phyloP scores from a whole-genome alignment of 176 grass and related monocot species.

The Olyra latifolia region DNA sequence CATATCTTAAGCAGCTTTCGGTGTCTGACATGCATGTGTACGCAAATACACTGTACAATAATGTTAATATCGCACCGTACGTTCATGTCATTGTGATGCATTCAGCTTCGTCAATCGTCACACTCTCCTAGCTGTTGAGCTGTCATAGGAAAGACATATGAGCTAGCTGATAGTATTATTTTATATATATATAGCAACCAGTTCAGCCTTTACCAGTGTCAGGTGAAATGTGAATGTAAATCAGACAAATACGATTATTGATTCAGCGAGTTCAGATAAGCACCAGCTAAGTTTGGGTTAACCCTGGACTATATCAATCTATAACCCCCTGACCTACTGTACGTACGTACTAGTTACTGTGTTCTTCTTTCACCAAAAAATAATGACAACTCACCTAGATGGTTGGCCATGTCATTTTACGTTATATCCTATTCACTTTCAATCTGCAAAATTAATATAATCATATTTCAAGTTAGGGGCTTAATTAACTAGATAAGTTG shows the following conservation, averaged over 20 bases:
- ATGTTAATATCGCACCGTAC: neutral
- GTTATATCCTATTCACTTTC: too few relatives aligned
- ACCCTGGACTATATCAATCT: too few relatives aligned
- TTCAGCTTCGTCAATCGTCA: too few relatives aligned
- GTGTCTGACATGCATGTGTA: neutral
- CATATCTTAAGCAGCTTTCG: neutral
- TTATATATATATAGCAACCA: neutral
- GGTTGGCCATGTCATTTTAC: too few relatives aligned
- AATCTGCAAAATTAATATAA: too few relatives aligned
- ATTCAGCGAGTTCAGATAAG: neutral
- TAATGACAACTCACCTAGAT: too few relatives aligned
- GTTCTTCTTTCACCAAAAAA: too few relatives aligned
- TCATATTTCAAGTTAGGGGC: too few relatives aligned
- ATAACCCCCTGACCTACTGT: too few relatives aligned
- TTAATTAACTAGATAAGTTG: too few relatives aligned
- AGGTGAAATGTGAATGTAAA: neutral
- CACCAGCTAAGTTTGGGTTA: neutral
- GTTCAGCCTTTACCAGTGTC: neutral
- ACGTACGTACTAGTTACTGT: too few relatives aligned
- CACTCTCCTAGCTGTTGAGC: too few relatives aligned
- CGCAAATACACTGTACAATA: neutral
- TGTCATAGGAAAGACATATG: neutral
- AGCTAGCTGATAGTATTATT: neutral
- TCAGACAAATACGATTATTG: neutral
- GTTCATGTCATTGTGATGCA: neutral